These are phyloP conservation scores for Diaporthe aspalathi DNA, from an alignment of 2,329 filamentous ascomycete genomes.

Conservation along the genomic window DNA sequence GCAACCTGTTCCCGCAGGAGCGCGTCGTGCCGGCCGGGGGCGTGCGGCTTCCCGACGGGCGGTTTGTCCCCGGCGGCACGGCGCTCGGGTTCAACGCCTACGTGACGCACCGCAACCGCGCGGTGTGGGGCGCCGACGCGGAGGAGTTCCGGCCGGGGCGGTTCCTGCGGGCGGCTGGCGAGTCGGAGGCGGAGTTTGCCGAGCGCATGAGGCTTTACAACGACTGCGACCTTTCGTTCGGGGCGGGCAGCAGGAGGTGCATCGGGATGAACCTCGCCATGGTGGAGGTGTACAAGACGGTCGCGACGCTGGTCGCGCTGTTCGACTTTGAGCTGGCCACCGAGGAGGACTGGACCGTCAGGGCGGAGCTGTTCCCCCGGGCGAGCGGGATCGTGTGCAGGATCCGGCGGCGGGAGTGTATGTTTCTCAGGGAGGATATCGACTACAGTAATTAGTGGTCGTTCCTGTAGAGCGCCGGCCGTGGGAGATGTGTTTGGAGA, in stretches of 20 bases:
- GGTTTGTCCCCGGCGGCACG: slow-evolving; percentile 45
- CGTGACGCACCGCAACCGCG: slow-evolving; percentile 50
- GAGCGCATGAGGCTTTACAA: slow-evolving; percentile 51
- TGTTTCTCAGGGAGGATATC: slow-evolving; percentile 21
- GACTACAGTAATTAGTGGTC: slow-evolving; percentile 1
- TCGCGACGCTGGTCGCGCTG: slow-evolving; percentile 56
- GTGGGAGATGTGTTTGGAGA: no score
- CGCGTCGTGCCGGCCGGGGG: slow-evolving; percentile 57
- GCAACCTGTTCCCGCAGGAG: slow-evolving; percentile 57
- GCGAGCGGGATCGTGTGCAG: slow-evolving; percentile 19
- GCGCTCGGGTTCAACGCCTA: slow-evolving; percentile 52
- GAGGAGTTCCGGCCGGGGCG: slow-evolving; percentile 58
- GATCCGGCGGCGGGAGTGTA: slow-evolving; percentile 5
- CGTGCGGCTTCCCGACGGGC: slow-evolving; percentile 49
- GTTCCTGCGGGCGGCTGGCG: slow-evolving; percentile 53
- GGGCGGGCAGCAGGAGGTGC: slow-evolving; percentile 49
- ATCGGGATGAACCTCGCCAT: slow-evolving; percentile 49
- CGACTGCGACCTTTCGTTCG: slow-evolving; percentile 49
- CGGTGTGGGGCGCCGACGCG: slow-evolving; percentile 56
- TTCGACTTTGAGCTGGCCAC: slow-evolving; percentile 28
- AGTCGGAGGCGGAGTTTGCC: slow-evolving; percentile 49
- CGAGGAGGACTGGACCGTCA: slow-evolving; percentile 21
- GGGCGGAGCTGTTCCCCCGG: slow-evolving; percentile 25
- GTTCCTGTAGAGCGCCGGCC: no score
- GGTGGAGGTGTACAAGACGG: slow-evolving; percentile 50